Conservation (phyloP, 2,329 filamentous ascomycete species). For the Fusarium sp. region DNA sequence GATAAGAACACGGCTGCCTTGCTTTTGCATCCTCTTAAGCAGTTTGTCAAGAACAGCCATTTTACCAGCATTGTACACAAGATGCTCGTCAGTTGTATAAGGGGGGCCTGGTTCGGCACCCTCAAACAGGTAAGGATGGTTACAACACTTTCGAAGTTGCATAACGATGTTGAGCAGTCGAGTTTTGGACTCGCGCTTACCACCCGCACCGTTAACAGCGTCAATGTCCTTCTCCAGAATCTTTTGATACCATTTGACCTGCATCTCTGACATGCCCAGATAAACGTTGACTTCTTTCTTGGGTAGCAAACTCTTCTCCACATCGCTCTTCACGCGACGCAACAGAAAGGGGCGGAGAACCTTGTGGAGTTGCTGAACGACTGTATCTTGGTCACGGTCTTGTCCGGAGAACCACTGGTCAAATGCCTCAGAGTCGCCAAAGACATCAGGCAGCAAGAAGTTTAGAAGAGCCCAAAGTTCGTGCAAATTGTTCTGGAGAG, state of each 20-base stretch:
- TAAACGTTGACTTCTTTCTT: slow-evolving; percentile 99
- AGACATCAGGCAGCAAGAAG: slow-evolving; percentile 97
- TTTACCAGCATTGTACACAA: slow-evolving; percentile 93
- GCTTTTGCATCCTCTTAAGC: slow-evolving; percentile 80
- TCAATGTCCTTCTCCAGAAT: slow-evolving; percentile 99
- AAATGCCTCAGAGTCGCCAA: slow-evolving; percentile 95
- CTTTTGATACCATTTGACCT: slow-evolving; percentile 99
- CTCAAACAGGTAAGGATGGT: slow-evolving; percentile 97
- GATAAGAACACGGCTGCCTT: slow-evolving; percentile 95
- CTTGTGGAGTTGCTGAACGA: slow-evolving; percentile 94
- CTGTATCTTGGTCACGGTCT: slow-evolving; percentile 89
- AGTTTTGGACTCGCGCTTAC: slow-evolving; percentile 97
- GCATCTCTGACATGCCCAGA: slow-evolving; percentile 99
- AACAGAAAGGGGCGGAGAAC: slow-evolving; percentile 94
- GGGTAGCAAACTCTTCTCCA: slow-evolving; percentile 95
- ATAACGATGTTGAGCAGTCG: slow-evolving; percentile 98
- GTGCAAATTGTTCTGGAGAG: slow-evolving; percentile 96
- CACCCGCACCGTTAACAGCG: slow-evolving; percentile 94
- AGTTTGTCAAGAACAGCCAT: slow-evolving; percentile 98
- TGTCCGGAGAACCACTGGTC: slow-evolving; percentile 98
- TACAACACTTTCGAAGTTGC: slow-evolving; percentile 98
- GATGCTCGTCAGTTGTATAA: slow-evolving; percentile 97
- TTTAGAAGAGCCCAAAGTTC: slow-evolving; percentile 98
- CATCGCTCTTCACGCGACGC: slow-evolving; percentile 95
- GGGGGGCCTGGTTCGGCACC: slow-evolving; percentile 96